Evolutionary conservation across 2,329 filamentous ascomycete genomes (phyloP), one percentile per base, ranked within the genome.

Genomic region (Diaporthe citriasiana): DNA sequence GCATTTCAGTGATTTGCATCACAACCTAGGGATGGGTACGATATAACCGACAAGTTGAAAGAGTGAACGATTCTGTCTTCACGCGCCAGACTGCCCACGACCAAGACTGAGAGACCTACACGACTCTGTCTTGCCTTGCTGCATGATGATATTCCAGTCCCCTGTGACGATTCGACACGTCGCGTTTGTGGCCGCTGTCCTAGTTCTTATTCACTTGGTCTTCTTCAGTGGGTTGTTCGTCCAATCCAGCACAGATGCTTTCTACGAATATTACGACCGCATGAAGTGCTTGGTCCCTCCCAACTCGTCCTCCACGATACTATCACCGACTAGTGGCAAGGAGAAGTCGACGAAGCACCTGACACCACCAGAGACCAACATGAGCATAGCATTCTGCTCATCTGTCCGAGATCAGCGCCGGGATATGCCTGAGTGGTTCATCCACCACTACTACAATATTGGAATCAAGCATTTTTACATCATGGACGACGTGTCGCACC

Each of bases 401-500:
- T 69, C 59, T 47, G 55, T 77, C 15, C 65, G 73, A 25, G 60
- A 77, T 63, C 75, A 76, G 63, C 59, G 50, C n/a, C 56, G 19
- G 4, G 75, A 77, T 57, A 59, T 77, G 51, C 73, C 72, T 9
- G 76, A 77, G 60, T 77, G 73, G 33, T 56, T 76, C 15, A 65
- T 76, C 25, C 76, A 77, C 30, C 76, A 76, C 60, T 76, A 77
- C 35, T 69, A 76, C 56, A 74, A 72, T 42, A 76, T 77, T n/a
- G 75, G 76, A 22, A 74, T 77, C 50, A 47, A 71, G 13, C 73
- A 69, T 15, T 73, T 77, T 50, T 76, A 76, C 60, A 72, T 77
- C 47, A 63, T 76, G 59, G 76, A 77, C 68, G 75, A 77, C 57
- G 76, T 66, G 30, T 77, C 76, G 4, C 47, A 53, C 17, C 76